Base-by-base conservation (phyloP, 2,329 filamentous ascomycete genomes). In the Didymella lethalis region DNA sequence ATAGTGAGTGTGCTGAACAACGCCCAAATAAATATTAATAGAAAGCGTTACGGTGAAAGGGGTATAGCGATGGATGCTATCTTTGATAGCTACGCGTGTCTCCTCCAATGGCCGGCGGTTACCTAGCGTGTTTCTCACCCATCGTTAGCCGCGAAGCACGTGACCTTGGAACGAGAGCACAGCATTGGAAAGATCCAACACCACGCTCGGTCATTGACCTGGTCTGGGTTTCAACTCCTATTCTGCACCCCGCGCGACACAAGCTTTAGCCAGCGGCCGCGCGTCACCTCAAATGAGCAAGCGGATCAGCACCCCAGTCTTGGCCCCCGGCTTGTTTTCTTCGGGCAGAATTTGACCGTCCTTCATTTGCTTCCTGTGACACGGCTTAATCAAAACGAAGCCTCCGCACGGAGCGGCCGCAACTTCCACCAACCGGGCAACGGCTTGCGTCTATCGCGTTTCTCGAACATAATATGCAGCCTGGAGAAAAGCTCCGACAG, bases 331-430 rank as follows among this genome's bases (percentile, higher is more conserved):
- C 38, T 14, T 20, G 5, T 14, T 20, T 14, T 7, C 10, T 16
- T 29, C 51, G 54, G 59, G 40, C 36, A 44, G 38, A 51, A 40
- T 48, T 60, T 60, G 45, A 51, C 62, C 63, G 51, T 56, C 61
- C 57, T 62, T 66, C 61, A 65, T 65, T 59, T 65, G 48, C 40
- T 28, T 56, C 44, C 47, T 62, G 65, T 63, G 54, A 63, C 56
- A 53, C 62, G 54, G 44, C 50, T 62, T 32, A 54, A 62, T 64
- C 26, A 60, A 56, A 50, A 38, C 48, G 52, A 56, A 31, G 48
- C 31, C 43, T 8, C 43, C 36, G 57, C 57, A 53, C 48, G 38
- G 43, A 41, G 20, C 26, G 26, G 49, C 14, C 3, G 11, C 38
- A 20, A 16, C 12, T 54, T 61, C 58, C 58, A 61, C 58, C 58